Evolutionary conservation across 768 basidiomycete species (phyloP), one percentile per base, ranked within the genome.

Genomic region (Strobilomyces dryophilus): DNA sequence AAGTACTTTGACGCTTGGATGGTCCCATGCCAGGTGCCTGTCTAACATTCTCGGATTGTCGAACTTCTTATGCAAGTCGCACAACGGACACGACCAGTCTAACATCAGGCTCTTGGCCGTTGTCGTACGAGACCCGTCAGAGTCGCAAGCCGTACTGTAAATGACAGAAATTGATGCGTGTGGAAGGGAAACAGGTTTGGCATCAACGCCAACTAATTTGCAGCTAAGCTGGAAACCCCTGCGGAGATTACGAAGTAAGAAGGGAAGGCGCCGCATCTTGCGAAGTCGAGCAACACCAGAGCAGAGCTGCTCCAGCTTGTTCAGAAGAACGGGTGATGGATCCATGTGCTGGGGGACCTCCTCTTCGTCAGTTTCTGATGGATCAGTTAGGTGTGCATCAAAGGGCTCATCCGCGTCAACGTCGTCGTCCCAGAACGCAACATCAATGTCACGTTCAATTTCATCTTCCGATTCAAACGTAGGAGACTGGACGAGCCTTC

Each of bases 81-180:
- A 85, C n/a, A 84, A 57, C 0, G 84, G 82, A 57, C 84, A 85
- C 37, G 65, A 37, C 74, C 78, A 81, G 2, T 66, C 57, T 18
- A 54, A 55, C 63, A 76, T 67, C 10, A 51, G 59, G 14, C 68
- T 66, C 35, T 55, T 62, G 27, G 58, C 52, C 9, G 24, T 51
- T 41, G 24, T 52, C 31, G 47, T 20, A 15, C 17, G 55, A 49
- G 37, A 54, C 53, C 21, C 60, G 58, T 4, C 56, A 42, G 49
- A 51, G 40, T 34, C n/a, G 44, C 39, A 47, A 18, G 54, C 18
- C 43, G 39, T 21, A 47, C 34, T 45, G 54, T 65, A 64, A 61
- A 66, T 44, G 29, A 69, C 61, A 62, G 49, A 56, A 26, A 71
- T 53, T 43, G 60, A 37, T 34, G n/a, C 55, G 39, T 9, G 32